Percentiles rank a stretch among this genome's conserved stretches.
Conservation (phyloP, 331 rosid species). For the Acacia pycnantha region DNA sequence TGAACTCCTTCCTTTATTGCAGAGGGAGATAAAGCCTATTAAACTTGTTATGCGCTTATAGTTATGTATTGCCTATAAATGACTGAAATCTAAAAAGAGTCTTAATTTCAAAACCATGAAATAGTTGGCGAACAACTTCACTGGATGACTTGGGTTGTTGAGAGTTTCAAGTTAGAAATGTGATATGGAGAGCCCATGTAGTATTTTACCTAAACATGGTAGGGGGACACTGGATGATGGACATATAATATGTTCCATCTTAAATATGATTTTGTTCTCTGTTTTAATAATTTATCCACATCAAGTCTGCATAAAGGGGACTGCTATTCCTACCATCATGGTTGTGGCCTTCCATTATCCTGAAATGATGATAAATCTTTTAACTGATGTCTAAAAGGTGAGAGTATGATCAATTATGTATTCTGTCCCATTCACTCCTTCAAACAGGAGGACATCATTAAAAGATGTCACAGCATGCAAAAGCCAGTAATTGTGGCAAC, state of each 20-base stretch:
- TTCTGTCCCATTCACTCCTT: constrained; percentile 24
- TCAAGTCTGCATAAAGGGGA: constrained; percentile 22
- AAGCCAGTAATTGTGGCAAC: constrained; percentile 98
- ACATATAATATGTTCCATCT: background rate
- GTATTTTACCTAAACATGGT: constrained; percentile 10
- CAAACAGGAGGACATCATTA: constrained; percentile 81
- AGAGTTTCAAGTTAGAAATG: constrained; percentile 14
- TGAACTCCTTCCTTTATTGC: background rate
- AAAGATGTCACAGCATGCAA: constrained; percentile 76
- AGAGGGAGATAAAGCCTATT: constrained; percentile 15
- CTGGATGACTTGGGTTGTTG: constrained; percentile 19
- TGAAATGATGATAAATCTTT: constrained; percentile 5
- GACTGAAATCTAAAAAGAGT: background rate
- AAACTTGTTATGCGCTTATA: background rate
- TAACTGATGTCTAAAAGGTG: background rate
- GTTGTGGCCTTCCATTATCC: background rate
- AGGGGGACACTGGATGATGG: background rate
- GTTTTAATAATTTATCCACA: background rate
- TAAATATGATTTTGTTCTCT: constrained; percentile 2
- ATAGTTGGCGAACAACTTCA: constrained; percentile 7
- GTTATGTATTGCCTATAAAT: background rate
- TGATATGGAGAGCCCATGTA: constrained; percentile 14
- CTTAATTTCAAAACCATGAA: constrained; percentile 14
- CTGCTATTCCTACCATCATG: constrained; percentile 1
- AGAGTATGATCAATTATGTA: constrained; percentile 20